These are phyloP conservation scores for Daldinia childiae DNA, from an alignment of 495 filamentous ascomycete species.

Conservation along the genomic window DNA sequence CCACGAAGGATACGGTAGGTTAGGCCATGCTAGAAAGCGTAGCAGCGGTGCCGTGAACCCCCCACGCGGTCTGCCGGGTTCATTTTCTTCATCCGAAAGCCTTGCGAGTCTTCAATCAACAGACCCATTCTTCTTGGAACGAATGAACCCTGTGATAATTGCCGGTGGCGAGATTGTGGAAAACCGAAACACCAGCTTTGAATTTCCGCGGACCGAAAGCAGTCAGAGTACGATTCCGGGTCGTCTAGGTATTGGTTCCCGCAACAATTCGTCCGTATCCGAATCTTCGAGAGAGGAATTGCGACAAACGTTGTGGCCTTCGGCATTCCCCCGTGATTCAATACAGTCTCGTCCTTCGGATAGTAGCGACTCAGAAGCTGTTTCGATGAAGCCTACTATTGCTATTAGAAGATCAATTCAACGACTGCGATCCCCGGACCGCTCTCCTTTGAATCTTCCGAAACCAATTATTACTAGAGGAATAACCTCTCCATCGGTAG, in stretches of 20 bases:
- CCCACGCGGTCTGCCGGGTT: slow-evolving; percentile 58
- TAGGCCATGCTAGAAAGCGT: slow-evolving; percentile 67
- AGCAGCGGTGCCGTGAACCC: slow-evolving; percentile 63
- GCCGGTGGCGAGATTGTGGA: slow-evolving; percentile 74
- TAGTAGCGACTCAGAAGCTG: slow-evolving; percentile 60
- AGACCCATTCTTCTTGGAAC: slow-evolving; percentile 69
- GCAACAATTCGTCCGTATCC: slow-evolving; percentile 53
- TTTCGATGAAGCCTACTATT: slow-evolving; percentile 55
- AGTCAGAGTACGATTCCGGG: slow-evolving; percentile 64
- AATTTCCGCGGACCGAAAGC: slow-evolving; percentile 69
- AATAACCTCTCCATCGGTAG: slow-evolving; percentile 55
- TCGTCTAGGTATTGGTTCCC: slow-evolving; percentile 63
- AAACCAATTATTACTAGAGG: slow-evolving; percentile 55
- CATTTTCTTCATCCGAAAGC: slow-evolving; percentile 60
- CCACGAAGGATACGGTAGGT: slow-evolving; percentile 90
- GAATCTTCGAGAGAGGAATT: slow-evolving; percentile 51
- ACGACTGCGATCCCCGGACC: slow-evolving; percentile 52
- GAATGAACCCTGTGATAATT: slow-evolving; percentile 88
- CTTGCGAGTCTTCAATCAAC: slow-evolving; percentile 52
- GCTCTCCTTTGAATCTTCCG: slow-evolving; percentile 52
- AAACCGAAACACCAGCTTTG: slow-evolving; percentile 63
- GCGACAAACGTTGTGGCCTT: slow-evolving; percentile 61
- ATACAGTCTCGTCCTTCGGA: slow-evolving; percentile 56
- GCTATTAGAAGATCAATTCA: slow-evolving; percentile 64
- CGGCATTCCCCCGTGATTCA: slow-evolving; percentile 55